phyloP scores from a whole-genome alignment of 2,329 filamentous ascomycete species.

The Fusarium tupiense region DNA sequence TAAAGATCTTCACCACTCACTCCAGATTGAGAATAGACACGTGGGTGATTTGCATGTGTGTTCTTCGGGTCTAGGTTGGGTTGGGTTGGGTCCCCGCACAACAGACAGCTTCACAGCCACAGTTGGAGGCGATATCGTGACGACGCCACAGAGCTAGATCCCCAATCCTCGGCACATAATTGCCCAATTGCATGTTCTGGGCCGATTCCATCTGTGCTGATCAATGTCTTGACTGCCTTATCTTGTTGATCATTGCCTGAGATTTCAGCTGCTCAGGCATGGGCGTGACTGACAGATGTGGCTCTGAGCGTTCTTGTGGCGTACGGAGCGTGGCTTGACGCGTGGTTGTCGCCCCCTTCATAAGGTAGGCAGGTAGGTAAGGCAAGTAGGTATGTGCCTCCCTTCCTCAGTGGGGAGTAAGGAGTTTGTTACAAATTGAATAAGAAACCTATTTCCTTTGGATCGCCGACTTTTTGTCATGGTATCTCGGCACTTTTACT shows the following conservation, averaged over 20 bases:
- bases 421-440: neutral
- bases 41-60: conserved; percentile 32
- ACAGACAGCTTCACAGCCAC: conserved; percentile 26
- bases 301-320: conserved; percentile 9
- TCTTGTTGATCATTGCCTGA: conserved; percentile 32
- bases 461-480: neutral
- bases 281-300: neutral
- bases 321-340: conserved; percentile 27
- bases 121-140: conserved; percentile 20
- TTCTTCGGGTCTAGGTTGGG: neutral
- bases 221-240: conserved; percentile 5
- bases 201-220: conserved; percentile 1
- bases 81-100: conserved; percentile 6
- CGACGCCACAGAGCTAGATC: conserved; percentile 31
- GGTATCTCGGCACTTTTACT: neutral
- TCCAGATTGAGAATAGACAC: conserved; percentile 30
- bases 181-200: conserved; percentile 1
- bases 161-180: neutral
- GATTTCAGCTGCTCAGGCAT: neutral
- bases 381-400: neutral
- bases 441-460: neutral
- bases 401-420: neutral
- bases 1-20: conserved; percentile 30
- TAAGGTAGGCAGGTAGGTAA: too few species aligned
- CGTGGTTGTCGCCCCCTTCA: conserved; percentile 27